These are phyloP conservation scores for Inonotus hispidus DNA, from an alignment of 1,284 basidiomycete genomes.

Conservation along the genomic window DNA sequence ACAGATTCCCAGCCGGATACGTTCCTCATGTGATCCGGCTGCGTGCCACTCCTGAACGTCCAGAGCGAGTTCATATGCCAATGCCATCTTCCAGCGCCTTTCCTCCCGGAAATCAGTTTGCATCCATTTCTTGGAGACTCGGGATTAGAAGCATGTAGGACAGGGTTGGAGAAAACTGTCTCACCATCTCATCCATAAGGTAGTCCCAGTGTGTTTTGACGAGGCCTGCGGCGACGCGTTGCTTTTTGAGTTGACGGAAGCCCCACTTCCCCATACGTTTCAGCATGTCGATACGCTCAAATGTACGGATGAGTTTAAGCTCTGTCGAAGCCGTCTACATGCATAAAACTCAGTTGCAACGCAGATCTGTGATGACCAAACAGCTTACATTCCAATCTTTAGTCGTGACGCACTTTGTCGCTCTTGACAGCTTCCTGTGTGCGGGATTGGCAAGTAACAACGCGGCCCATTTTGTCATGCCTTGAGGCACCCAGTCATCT, in stretches of 20 bases:
- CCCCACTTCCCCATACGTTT: conserved; percentile 86
- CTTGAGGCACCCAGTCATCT: conserved; percentile 63
- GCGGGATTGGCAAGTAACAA: conserved; percentile 68
- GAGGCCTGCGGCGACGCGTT: conserved; percentile 72
- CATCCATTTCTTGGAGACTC: conserved; percentile 80
- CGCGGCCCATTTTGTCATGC: conserved; percentile 68
- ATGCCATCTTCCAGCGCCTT: conserved; percentile 84
- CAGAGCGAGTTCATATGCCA: conserved; percentile 83
- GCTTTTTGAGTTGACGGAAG: conserved; percentile 94
- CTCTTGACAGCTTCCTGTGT: conserved; percentile 57
- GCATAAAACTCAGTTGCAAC: background rate
- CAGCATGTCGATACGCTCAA: conserved; percentile 83
- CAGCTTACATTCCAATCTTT: conserved; percentile 71
- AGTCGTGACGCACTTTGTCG: conserved; percentile 70
- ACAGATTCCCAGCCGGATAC: conserved; percentile 63
- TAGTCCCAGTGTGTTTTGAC: conserved; percentile 95
- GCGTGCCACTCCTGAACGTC: conserved; percentile 87
- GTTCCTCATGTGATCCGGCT: conserved; percentile 58
- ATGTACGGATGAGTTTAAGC: conserved; percentile 68
- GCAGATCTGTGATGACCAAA: conserved; percentile 2
- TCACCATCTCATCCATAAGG: conserved; percentile 92
- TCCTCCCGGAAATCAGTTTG: conserved; percentile 94
- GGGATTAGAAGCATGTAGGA: conserved; percentile 2
- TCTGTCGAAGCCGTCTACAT: conserved; percentile 71
- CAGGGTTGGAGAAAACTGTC: conserved; percentile 20